These are phyloP conservation scores for Clarireedia homoeocarpa DNA, from an alignment of 2,329 filamentous ascomycete species.

Conservation along the genomic window DNA sequence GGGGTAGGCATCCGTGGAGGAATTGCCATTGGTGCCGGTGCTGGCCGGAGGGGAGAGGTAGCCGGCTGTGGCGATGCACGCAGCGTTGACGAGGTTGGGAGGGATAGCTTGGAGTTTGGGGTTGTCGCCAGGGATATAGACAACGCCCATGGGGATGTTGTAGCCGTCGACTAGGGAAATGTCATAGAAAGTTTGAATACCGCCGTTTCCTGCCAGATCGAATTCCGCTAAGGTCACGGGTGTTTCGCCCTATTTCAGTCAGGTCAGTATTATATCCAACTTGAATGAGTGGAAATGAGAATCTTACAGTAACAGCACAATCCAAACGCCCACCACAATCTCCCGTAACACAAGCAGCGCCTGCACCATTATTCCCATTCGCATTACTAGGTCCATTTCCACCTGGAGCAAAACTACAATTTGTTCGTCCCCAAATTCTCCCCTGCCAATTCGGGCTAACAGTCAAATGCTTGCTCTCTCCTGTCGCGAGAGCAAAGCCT, in stretches of 20 bases:
- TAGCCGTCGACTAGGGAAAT: constrained; percentile 81
- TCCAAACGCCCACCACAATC: constrained; percentile 66
- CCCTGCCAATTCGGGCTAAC: constrained; percentile 73
- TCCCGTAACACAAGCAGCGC: constrained; percentile 60
- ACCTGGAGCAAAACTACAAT: constrained; percentile 66
- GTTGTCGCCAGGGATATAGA: constrained; percentile 53
- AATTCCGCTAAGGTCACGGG: constrained; percentile 77
- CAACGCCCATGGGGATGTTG: constrained; percentile 64
- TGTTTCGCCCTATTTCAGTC: constrained; percentile 50
- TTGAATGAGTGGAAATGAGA: no score
- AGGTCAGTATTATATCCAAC: no score
- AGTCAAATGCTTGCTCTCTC: constrained; percentile 50
- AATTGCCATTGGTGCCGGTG: constrained; percentile 41
- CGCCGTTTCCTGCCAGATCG: constrained; percentile 59
- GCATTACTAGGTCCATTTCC: constrained; percentile 45
- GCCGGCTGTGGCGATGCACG: constrained; percentile 65
- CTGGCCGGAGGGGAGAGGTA: constrained; percentile 47
- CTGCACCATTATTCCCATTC: constrained; percentile 34
- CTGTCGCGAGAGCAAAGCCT: constrained; percentile 59
- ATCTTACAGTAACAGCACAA: constrained; percentile 60
- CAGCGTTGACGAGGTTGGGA: constrained; percentile 67
- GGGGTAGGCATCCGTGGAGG: constrained; percentile 57
- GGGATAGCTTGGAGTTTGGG: constrained; percentile 54
- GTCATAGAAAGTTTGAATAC: constrained; percentile 69
- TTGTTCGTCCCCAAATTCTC: constrained; percentile 75